Percentiles rank a stretch among this genome's conserved stretches.
phyloP scores from a whole-genome alignment of 331 rosid genomes.

The Telfairia occidentalis region DNA sequence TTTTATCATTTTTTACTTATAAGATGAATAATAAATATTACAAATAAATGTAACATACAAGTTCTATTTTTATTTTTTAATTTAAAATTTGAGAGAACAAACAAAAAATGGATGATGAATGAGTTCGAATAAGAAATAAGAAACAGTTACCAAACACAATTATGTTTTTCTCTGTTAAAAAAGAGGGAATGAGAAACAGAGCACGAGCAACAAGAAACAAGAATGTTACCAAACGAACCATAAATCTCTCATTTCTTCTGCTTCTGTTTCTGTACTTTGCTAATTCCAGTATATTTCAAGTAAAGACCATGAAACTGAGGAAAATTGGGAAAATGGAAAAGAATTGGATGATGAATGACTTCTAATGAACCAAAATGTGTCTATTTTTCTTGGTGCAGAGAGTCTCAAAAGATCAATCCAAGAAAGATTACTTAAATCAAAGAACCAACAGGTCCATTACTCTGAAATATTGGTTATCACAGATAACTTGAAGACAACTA shows the following conservation, averaged over 20 bases:
- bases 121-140: no score
- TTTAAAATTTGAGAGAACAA: no score
- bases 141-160: no score
- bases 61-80: no score
- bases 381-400: constrained; percentile 1
- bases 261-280: background rate
- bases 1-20: no score
- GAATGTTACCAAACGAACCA: no score
- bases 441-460: constrained; percentile 13
- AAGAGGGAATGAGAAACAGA: no score
- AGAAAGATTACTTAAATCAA: constrained; percentile 16
- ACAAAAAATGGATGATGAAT: no score
- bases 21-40: no score
- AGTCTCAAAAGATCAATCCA: background rate
- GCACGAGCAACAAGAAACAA: no score
- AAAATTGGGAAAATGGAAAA: background rate
- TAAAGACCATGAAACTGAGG: background rate
- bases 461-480: constrained; percentile 25
- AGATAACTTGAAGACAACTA: constrained; percentile 24
- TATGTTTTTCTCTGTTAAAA: no score
- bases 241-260: background rate
- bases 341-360: background rate
- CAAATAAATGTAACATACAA: no score
- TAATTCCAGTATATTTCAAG: background rate
- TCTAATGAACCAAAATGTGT: background rate